Base-by-base conservation (phyloP, 139 green algal genomes). In the Yamagishiella unicocca region DNA sequence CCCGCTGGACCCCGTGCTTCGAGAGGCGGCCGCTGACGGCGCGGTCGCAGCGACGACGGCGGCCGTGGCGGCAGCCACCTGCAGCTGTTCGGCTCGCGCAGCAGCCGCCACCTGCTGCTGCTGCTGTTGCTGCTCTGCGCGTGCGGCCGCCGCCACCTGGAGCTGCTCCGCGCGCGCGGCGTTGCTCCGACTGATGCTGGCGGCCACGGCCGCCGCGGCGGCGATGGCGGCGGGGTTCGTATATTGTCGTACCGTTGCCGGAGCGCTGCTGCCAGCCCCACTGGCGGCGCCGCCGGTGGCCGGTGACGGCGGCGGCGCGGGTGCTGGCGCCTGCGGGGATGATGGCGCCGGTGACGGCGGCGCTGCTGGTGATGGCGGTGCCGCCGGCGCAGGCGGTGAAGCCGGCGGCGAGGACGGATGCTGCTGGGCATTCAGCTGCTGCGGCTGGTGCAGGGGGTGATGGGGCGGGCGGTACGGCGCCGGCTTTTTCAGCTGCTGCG, bases 401-500 rank as follows among this genome's bases (percentile, higher is more conserved):
- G 17, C 17, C 58, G 14, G 40, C 27, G 70, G 33, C 40, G 73
- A 22, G 2, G 27, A 0, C 31, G 53, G 14, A 1, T 71, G 53
- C 27, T 38, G 33, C 12, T 45, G 42, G 8, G 37, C n/a, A 4
- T 62, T 31, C 9, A 76, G 64, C 80, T 86, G 80, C 12, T 86
- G 80, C 12, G 80, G 80, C 25, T 86, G 62, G 22, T 55, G 64
- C 31, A 64, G 43, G 2, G 80, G 80, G 80, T 86, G 80, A 45
- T 86, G 80, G 27, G 80, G 80, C 24, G 80, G 80, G 8, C 80
- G 80, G 61, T 86, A 86, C 12, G 80, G 80, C 40, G 37, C 79
- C 0, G 79, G 35, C 62, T 85, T 85, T 43, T 27, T 50, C 50
- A 70, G 73, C 14, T 82, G 45, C 46, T 82, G 74, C n/a, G 70